Conservation (phyloP, 805 yeast genomes). For the Candida golubevii region DNA sequence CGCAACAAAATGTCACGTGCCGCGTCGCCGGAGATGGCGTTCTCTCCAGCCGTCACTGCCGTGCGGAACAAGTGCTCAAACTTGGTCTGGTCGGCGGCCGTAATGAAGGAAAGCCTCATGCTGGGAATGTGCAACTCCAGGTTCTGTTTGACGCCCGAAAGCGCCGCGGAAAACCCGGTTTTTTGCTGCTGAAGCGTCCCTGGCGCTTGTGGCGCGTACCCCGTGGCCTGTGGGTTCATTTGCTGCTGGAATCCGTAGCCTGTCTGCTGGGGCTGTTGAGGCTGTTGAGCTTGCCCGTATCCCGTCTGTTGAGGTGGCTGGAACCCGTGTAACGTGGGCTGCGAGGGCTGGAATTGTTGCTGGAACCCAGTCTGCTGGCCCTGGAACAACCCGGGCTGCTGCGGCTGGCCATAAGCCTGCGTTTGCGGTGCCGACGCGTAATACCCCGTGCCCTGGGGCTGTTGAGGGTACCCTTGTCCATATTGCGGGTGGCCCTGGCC, state of each 20-base stretch:
- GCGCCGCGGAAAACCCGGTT: slow-evolving; percentile 41
- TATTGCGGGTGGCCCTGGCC: slow-evolving; percentile 19
- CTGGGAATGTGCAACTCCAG: slow-evolving; percentile 61
- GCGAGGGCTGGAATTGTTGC: slow-evolving; percentile 23
- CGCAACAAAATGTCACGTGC: slow-evolving; percentile 78
- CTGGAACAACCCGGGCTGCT: slow-evolving; percentile 18
- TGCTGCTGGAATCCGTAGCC: slow-evolving; percentile 7
- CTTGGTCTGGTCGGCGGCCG: slow-evolving; percentile 79
- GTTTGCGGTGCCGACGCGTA: slow-evolving; percentile 24
- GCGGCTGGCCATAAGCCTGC: slow-evolving; percentile 15
- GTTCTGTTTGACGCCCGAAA: slow-evolving; percentile 47
- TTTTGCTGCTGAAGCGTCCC: slow-evolving; percentile 36
- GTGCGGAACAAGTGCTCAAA: slow-evolving; percentile 81
- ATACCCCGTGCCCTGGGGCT: slow-evolving; percentile 25
- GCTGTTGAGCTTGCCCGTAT: slow-evolving; percentile 10
- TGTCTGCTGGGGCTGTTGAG: slow-evolving; percentile 8
- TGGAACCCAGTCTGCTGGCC: slow-evolving; percentile 17
- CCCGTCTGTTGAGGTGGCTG: slow-evolving; percentile 20
- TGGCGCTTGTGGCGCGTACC: slow-evolving; percentile 9
- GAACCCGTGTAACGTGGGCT: slow-evolving; percentile 31
- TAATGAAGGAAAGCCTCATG: slow-evolving; percentile 78
- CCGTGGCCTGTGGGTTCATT: slow-evolving; percentile 3
- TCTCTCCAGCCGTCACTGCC: slow-evolving; percentile 69
- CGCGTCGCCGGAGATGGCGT: slow-evolving; percentile 61
- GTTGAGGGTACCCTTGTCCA: slow-evolving; percentile 22